Evolutionary conservation across 495 filamentous ascomycete species (phyloP), one percentile per base, ranked within the genome.

Genomic region (Penicillium cataractarum): DNA sequence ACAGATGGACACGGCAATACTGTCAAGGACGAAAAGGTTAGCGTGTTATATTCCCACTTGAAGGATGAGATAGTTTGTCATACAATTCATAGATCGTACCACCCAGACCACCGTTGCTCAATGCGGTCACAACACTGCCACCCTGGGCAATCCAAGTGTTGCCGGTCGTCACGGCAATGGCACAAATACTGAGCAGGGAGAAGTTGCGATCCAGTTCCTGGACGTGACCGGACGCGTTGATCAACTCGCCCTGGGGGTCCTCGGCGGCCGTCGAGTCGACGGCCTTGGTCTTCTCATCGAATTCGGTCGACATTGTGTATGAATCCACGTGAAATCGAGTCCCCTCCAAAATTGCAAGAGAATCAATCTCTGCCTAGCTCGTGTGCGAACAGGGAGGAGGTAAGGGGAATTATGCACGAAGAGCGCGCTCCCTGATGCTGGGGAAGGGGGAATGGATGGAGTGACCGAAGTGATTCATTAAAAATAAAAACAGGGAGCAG

Each of bases 121-220:
- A 62, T 0, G 76, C 76, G 24, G 56, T 63, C 9, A 66, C 65
- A 9, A 86, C 78, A 69, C 76, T 81, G 22, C 84, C 84, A 57
- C 84, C 85, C 63, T 85, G 75, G 4, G 84, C 84, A 29, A 82
- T 81, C 86, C 86, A 89, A 22, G 82, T 80, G 72, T 86, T 87
- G 59, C 83, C 84, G 8, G 83, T 84, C 10, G 78, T 82, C 8
- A 88, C 76, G 0, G 80, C 85, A 21, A 86, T 71, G 4, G 80
- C 78, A 67, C 81, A 85, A 53, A 87, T 83, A 59, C 80, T 85
- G 60, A 86, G 58, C 3, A 88, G 73, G 48, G 83, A 81, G 70
- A 86, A 88, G 48, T 87, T 82, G 21, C 86, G 77, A 35, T 86
- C 78, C n/a, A 89, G 74, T 62, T 88, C 83, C 63, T 89, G 84